Evolutionary conservation across 805 yeast species (phyloP).

Genomic region (Candida schatavii): DNA sequence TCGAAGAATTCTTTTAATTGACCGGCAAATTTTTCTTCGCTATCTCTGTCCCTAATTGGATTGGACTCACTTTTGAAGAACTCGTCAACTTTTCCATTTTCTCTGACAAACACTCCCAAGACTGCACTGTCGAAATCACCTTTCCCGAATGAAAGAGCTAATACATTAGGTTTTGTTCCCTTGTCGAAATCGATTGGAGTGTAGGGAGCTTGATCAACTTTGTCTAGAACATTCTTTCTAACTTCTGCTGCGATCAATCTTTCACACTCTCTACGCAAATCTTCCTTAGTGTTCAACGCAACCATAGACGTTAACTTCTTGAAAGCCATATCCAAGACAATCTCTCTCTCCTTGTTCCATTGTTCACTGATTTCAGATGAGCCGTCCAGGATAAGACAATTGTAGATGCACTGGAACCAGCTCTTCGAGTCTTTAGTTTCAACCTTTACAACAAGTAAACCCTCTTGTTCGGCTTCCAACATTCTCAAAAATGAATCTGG

Average conservation of each 20-base stretch:
- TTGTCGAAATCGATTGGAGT: slow-evolving; percentile 73
- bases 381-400: slow-evolving; percentile 69
- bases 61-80: slow-evolving; percentile 74
- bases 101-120: slow-evolving; percentile 74
- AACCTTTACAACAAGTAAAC: slow-evolving; percentile 66
- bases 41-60: slow-evolving; percentile 49
- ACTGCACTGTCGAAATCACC: slow-evolving; percentile 85
- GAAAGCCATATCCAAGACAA: slow-evolving; percentile 64
- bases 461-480: slow-evolving; percentile 85
- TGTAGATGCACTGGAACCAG: slow-evolving; percentile 41
- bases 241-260: slow-evolving; percentile 65
- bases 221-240: slow-evolving; percentile 64
- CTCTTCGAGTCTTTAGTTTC: slow-evolving; percentile 43
- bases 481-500: slow-evolving; percentile 87
- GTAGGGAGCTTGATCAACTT: slow-evolving; percentile 90
- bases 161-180: slow-evolving; percentile 82
- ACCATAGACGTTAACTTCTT: slow-evolving; percentile 65
- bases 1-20: slow-evolving; percentile 70
- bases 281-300: slow-evolving; percentile 77
- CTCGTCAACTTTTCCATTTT: slow-evolving; percentile 75
- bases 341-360: slow-evolving; percentile 79
- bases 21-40: slow-evolving; percentile 47
- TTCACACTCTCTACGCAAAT: slow-evolving; percentile 72
- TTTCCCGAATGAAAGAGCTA: slow-evolving; percentile 82
- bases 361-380: slow-evolving; percentile 68